Base-by-base conservation (phyloP, 1,284 basidiomycete genomes). In the Coriolopsis trogii region DNA sequence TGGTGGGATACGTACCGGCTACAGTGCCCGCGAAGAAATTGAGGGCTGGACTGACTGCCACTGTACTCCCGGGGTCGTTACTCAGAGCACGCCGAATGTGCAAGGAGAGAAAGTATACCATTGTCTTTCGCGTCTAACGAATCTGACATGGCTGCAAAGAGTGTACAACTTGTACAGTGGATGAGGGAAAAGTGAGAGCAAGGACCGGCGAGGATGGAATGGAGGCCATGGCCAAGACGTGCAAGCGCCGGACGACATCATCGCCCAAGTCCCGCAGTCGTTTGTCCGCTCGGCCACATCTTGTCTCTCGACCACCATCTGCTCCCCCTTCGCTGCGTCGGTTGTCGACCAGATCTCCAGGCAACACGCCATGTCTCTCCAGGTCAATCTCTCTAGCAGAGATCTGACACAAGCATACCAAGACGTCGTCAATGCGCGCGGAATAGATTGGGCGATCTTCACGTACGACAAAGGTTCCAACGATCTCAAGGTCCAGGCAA, bases 401-500 rank as follows among this genome's bases (percentile, higher is more conserved):
- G 89, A 92, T 49, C 81, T 95, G 55, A 74, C 77, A 40, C 80
- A 87, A 53, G 89, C 92, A 38, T 94, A 95, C 73, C 81, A 94
- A 69, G 80, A 87, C 65, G 81, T 96, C 62, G 69, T 95, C 65
- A 81, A 87, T 62, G 82, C 83, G 44, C 79, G 80, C 12, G 82
- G 82, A 39, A 88, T 91, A 62, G 89, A 95, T 69, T 97, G 94
- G 90, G 85, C 83, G 6, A 78, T 98, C 42, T 91, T 91, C 63
- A 88, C 91, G 0, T 94, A 94, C 64, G 91, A 93, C 67, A 89
- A 86, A 63, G 86, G 85, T 2, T 84, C 87, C 3, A 96, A 95
- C 67, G 93, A 97, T 71, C 79, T 98, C 52, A 94, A 93, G 65
- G 89, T 97, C 9, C 92, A 95, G 69, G 79, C 80, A 1, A 89